These are phyloP conservation scores for Cystoisospora suis DNA, from an alignment of 169 alveolate species.

Conservation along the genomic window DNA sequence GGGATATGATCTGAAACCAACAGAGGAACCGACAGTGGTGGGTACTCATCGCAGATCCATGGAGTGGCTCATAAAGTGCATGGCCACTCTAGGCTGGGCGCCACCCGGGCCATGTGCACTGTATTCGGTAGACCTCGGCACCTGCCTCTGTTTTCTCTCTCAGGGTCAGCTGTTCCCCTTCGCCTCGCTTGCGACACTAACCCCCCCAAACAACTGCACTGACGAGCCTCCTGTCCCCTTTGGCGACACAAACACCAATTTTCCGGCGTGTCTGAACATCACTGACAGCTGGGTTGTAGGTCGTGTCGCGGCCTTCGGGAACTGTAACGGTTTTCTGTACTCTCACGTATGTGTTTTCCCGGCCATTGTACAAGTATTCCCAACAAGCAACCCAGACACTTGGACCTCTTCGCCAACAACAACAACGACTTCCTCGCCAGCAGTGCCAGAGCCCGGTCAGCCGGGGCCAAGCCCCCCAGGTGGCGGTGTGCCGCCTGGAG, in stretches of 20 bases:
- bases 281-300: slow-evolving; percentile 34
- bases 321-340: slow-evolving; percentile 48
- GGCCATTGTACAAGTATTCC: background rate
- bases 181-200: slow-evolving; percentile 26
- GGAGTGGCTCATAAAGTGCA: too few species aligned
- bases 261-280: slow-evolving; percentile 43
- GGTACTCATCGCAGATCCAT: too few species aligned
- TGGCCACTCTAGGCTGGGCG: too few species aligned
- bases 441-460: background rate
- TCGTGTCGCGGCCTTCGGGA: slow-evolving; percentile 29
- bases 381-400: slow-evolving; percentile 29
- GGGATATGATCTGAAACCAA: too few species aligned
- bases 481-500: slow-evolving; percentile 24
- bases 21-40: too few species aligned
- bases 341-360: slow-evolving; percentile 50
- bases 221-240: slow-evolving; percentile 38
- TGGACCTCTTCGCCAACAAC: background rate
- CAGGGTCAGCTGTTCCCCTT: slow-evolving; percentile 58
- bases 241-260: slow-evolving; percentile 33
- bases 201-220: slow-evolving; percentile 54
- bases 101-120: too few species aligned
- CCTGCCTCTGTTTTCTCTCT: background rate
- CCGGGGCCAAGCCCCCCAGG: slow-evolving; percentile 34
- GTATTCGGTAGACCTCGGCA: background rate
- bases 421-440: background rate